Evolutionary conservation across 106 monocot genomes (phyloP).

Genomic region (Dendrobium nobile): DNA sequence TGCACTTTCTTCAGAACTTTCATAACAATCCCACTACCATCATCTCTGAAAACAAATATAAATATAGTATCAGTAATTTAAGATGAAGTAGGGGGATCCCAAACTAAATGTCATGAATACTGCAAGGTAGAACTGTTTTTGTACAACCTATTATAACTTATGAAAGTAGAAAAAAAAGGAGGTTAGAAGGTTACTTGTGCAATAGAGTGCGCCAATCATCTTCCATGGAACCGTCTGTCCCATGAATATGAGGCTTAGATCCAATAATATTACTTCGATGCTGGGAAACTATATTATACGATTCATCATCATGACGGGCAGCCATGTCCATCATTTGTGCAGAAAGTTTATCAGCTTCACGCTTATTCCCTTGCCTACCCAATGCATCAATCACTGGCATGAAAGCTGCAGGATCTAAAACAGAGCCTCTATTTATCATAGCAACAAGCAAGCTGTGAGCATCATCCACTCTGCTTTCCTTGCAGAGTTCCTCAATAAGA

Average conservation of each 20-base stretch:
- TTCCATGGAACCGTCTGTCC: conserved; percentile 13
- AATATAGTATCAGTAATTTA: not conserved
- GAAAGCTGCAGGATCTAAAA: conserved; percentile 71
- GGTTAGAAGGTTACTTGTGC: conserved; percentile 41
- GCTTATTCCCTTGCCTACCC: conserved; percentile 52
- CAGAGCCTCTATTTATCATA: conserved; percentile 43
- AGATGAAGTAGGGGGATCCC: not conserved
- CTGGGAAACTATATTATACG: conserved; percentile 5
- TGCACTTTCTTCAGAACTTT: conserved; percentile 78
- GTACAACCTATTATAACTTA: not conserved
- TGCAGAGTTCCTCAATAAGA: conserved; percentile 68
- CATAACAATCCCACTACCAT: conserved; percentile 67
- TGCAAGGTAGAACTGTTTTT: not conserved
- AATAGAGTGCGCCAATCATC: conserved; percentile 64
- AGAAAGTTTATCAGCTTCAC: conserved; percentile 62
- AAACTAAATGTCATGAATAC: not conserved
- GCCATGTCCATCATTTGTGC: conserved; percentile 87
- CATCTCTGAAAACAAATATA: conserved; percentile 54
- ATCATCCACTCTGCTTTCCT: conserved; percentile 49
- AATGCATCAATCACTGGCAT: conserved; percentile 81
- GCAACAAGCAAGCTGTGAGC: conserved; percentile 43
- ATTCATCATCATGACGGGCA: conserved; percentile 26
- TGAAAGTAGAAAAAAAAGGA: not conserved
- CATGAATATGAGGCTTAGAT: conserved; percentile 5
- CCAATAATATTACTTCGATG: conserved; percentile 8